Conservation (phyloP, 768 basidiomycete species). For the Lactarius pseudohatsudake region DNA sequence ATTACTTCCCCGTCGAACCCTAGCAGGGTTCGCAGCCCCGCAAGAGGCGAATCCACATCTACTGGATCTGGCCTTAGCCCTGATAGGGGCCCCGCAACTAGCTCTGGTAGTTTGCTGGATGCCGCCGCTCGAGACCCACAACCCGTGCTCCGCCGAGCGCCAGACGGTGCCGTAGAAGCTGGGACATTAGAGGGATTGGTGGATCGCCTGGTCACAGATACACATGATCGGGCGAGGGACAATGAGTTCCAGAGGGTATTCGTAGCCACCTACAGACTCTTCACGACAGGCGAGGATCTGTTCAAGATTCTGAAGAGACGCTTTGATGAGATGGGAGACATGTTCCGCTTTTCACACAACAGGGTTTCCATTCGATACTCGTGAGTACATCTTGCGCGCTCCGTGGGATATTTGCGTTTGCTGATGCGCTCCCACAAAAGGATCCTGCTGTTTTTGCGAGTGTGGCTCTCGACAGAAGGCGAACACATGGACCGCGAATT, state of each 20-base stretch:
- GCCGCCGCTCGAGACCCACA: slow-evolving; percentile 21
- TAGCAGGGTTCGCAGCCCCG: no score
- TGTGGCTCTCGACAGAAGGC: slow-evolving; percentile 18
- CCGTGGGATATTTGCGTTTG: neutral
- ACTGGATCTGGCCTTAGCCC: neutral
- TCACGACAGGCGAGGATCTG: slow-evolving; percentile 43
- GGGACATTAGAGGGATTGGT: slow-evolving; percentile 47
- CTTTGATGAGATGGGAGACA: slow-evolving; percentile 38
- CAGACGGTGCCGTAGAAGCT: slow-evolving; percentile 37
- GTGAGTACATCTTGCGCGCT: slow-evolving; percentile 8
- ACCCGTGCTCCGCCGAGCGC: slow-evolving; percentile 12
- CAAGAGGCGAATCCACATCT: slow-evolving; percentile 1
- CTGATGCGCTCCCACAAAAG: slow-evolving; percentile 13
- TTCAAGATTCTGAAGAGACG: slow-evolving; percentile 41
- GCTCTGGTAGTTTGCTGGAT: slow-evolving; percentile 5
- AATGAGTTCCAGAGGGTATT: slow-evolving; percentile 44
- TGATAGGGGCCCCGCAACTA: neutral
- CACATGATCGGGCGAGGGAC: slow-evolving; percentile 32
- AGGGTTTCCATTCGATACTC: slow-evolving; percentile 10
- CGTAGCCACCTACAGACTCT: slow-evolving; percentile 44
- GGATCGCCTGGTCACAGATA: slow-evolving; percentile 39
- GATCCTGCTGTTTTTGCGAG: slow-evolving; percentile 16
- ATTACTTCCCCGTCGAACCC: neutral
- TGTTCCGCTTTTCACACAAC: neutral
- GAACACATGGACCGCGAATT: slow-evolving; percentile 32